A percentile compares a stretch with the other conserved stretches of the same genome.
phyloP scores from a whole-genome alignment of 208 protist species.

The Wallacemonas sp. region DNA sequence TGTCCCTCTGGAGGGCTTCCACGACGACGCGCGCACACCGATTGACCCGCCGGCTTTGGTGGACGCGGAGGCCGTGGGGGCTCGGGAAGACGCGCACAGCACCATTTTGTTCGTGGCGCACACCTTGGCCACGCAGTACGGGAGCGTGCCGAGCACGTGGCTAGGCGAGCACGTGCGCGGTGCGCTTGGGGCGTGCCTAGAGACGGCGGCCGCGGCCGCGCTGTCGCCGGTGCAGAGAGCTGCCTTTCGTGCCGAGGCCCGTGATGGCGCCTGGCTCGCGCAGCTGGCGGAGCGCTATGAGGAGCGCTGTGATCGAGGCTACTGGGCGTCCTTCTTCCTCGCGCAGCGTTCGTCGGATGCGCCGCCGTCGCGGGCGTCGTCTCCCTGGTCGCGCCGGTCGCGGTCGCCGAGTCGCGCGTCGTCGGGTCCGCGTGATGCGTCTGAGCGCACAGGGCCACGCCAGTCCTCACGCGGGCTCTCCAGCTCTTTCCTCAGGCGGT shows the following conservation, averaged over 20 bases:
- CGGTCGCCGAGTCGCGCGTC: slow-evolving; percentile 11
- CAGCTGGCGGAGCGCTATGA: slow-evolving; percentile 4
- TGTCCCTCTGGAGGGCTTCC: neutral
- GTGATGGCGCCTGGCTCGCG: neutral
- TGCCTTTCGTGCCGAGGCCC: neutral
- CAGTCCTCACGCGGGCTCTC: neutral
- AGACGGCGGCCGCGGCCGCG: neutral
- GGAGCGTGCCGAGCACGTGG: neutral
- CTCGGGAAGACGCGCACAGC: neutral
- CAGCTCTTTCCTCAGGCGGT: neutral
- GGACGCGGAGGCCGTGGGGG: neutral
- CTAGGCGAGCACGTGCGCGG: neutral
- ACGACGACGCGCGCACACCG: too few species aligned
- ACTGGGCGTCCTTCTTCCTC: slow-evolving; percentile 10
- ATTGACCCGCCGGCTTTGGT: too few species aligned
- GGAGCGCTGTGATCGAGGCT: slow-evolving; percentile 14
- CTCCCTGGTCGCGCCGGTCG: neutral
- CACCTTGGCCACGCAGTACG: neutral
- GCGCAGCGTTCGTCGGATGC: too few species aligned
- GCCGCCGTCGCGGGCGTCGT: neutral
- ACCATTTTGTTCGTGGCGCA: neutral
- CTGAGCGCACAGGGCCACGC: neutral
- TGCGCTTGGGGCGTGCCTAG: neutral
- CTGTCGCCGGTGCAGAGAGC: neutral
- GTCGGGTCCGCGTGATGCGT: neutral